Percentiles rank a stretch among this genome's conserved stretches.
Conservation (phyloP, 2,329 filamentous ascomycete genomes). For the Fusarium sp. region DNA sequence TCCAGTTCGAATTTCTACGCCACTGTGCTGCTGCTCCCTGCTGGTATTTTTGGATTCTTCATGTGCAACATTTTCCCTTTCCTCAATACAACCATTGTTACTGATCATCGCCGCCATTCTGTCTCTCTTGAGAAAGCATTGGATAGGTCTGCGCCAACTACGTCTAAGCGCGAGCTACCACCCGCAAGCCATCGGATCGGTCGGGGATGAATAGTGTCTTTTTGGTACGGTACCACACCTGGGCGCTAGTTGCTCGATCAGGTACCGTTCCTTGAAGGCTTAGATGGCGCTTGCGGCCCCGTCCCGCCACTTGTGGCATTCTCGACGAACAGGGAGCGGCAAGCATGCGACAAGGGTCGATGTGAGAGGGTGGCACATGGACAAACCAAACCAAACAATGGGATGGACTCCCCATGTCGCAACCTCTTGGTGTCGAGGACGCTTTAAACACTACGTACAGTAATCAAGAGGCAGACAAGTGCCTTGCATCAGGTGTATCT, state of each 20-base stretch:
- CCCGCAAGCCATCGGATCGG: slow-evolving; percentile 21
- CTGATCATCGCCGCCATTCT: slow-evolving; percentile 6
- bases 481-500: slow-evolving; percentile 38
- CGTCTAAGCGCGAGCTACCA: slow-evolving; percentile 13
- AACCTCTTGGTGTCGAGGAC: slow-evolving; percentile 2
- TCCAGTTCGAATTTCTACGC: neutral
- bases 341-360: slow-evolving; percentile 32
- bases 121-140: slow-evolving; percentile 2
- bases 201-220: slow-evolving; percentile 14
- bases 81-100: slow-evolving; percentile 10
- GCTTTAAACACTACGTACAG: neutral
- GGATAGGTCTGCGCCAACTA: slow-evolving; percentile 1
- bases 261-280: slow-evolving; percentile 42
- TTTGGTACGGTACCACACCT: slow-evolving; percentile 13
- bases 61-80: slow-evolving; percentile 2
- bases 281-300: slow-evolving; percentile 43
- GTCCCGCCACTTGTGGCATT: slow-evolving; percentile 40
- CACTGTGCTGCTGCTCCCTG: slow-evolving; percentile 1
- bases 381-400: slow-evolving; percentile 20
- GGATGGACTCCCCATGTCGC: neutral
- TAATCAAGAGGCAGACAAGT: slow-evolving; percentile 22
- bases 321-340: slow-evolving; percentile 33
- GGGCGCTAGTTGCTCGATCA: slow-evolving; percentile 37
- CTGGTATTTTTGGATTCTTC: slow-evolving; percentile 7
- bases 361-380: slow-evolving; percentile 27